Evolutionary conservation across 1,284 basidiomycete genomes (phyloP).

Genomic region (Takashimella koratensis): DNA sequence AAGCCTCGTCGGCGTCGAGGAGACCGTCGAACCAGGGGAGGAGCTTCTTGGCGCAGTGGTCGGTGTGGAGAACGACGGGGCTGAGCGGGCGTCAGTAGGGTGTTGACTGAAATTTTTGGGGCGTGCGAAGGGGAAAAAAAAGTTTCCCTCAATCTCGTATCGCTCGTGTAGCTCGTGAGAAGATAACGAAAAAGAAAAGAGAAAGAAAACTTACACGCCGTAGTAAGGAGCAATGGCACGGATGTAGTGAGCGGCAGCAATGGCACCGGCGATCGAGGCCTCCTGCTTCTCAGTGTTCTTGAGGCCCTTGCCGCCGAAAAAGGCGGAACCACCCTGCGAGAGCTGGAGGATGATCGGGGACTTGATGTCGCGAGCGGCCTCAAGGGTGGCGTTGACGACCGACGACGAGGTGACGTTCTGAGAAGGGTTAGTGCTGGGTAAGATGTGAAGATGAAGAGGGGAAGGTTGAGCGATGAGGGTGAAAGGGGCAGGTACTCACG

Average conservation of each 20-base stretch:
- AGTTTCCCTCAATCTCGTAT: no score
- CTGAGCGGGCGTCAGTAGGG: constrained; percentile 49
- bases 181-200: not conserved
- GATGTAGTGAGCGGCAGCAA: constrained; percentile 90
- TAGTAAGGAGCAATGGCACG: constrained; percentile 83
- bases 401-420: constrained; percentile 82
- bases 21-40: constrained; percentile 99
- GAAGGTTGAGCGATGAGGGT: not conserved
- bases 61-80: constrained; percentile 96
- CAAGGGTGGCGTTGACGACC: constrained; percentile 77
- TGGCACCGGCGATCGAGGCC: constrained; percentile 89
- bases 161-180: not conserved
- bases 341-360: constrained; percentile 97
- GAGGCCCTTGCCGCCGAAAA: constrained; percentile 95
- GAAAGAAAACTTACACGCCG: constrained; percentile 67
- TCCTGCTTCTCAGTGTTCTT: constrained; percentile 79
- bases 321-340: constrained; percentile 94
- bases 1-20: constrained; percentile 93
- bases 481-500: constrained; percentile 54
- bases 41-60: constrained; percentile 98
- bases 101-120: no score
- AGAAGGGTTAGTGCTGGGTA: constrained; percentile 7
- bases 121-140: not conserved
- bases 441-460: not conserved
- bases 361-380: constrained; percentile 89